phyloP scores from a whole-genome alignment of 176 grass and related monocot species.

The Oryza punctata region DNA sequence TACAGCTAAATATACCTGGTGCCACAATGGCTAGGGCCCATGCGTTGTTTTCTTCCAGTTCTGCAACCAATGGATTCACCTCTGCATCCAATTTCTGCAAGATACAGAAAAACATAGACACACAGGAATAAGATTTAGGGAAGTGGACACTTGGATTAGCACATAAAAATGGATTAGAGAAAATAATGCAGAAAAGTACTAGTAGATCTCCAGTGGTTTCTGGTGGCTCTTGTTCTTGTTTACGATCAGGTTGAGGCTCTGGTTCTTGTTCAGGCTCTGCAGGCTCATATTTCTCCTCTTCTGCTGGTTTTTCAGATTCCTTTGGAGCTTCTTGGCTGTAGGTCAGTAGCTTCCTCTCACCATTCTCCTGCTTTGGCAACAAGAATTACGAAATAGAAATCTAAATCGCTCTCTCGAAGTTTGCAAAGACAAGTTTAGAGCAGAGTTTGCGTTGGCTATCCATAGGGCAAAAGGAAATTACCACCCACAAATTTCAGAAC shows the following conservation, averaged over 20 bases:
- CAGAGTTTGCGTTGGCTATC: too few relatives aligned
- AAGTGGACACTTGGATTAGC: not conserved
- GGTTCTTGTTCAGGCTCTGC: constrained; percentile 42
- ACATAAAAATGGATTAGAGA: not conserved
- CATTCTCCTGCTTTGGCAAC: constrained; percentile 61
- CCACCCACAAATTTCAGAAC: too few relatives aligned
- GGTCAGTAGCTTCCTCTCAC: constrained; percentile 62
- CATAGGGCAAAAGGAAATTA: too few relatives aligned
- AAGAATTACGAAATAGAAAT: constrained; percentile 12
- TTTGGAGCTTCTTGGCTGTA: constrained; percentile 57
- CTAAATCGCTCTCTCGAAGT: too few relatives aligned
- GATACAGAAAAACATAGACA: constrained; percentile 3
- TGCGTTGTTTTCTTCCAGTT: constrained; percentile 72
- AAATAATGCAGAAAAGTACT: constrained; percentile 41
- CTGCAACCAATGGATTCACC: constrained; percentile 49
- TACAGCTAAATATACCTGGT: constrained; percentile 48
- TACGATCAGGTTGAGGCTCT: too few relatives aligned
- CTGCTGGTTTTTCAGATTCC: constrained; percentile 32
- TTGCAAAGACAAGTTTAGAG: too few relatives aligned
- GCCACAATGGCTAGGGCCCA: constrained; percentile 79
- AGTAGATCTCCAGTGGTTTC: constrained; percentile 64
- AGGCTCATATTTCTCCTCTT: constrained; percentile 49
- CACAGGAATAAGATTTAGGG: not conserved
- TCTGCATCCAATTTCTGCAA: constrained; percentile 80
- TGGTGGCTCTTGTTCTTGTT: constrained; percentile 41